These are phyloP conservation scores for Schoenoplectus triqueter DNA, from an alignment of 202 grass and related monocot genomes.

Conservation along the genomic window DNA sequence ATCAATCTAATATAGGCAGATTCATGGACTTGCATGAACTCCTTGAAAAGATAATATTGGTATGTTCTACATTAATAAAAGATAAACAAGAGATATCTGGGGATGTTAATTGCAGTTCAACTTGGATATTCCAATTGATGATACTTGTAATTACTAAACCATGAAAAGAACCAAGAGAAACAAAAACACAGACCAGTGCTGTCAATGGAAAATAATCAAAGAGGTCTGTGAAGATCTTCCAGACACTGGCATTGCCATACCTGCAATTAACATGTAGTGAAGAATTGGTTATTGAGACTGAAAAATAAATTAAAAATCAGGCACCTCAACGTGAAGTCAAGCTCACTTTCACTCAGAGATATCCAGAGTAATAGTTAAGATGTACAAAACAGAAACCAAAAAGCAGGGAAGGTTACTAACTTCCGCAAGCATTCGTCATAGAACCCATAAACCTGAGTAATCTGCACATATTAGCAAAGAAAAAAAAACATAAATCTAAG, in stretches of 20 bases:
- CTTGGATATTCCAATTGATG: conserved; percentile 3
- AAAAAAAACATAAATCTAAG: conserved; percentile 6
- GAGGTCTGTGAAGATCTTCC: conserved; percentile 98
- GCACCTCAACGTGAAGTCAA: conserved; percentile 4
- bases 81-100: background rate
- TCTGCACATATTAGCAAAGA: conserved; percentile 59
- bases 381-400: conserved; percentile 25
- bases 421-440: conserved; percentile 98
- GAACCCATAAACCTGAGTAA: conserved; percentile 99
- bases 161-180: background rate
- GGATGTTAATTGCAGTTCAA: background rate
- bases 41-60: background rate
- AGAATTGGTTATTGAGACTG: conserved; percentile 9
- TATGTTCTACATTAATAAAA: background rate
- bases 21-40: background rate
- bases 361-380: conserved; percentile 25
- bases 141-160: conserved; percentile 10
- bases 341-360: conserved; percentile 20
- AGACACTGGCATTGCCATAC: conserved; percentile 97
- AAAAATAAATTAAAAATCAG: background rate
- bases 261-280: conserved; percentile 46
- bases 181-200: conserved; percentile 68
- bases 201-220: conserved; percentile 99
- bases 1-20: background rate
- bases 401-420: conserved; percentile 55